Evolutionary conservation across 2,329 filamentous ascomycete species (phyloP).

Genomic region (Fusarium setosum): DNA sequence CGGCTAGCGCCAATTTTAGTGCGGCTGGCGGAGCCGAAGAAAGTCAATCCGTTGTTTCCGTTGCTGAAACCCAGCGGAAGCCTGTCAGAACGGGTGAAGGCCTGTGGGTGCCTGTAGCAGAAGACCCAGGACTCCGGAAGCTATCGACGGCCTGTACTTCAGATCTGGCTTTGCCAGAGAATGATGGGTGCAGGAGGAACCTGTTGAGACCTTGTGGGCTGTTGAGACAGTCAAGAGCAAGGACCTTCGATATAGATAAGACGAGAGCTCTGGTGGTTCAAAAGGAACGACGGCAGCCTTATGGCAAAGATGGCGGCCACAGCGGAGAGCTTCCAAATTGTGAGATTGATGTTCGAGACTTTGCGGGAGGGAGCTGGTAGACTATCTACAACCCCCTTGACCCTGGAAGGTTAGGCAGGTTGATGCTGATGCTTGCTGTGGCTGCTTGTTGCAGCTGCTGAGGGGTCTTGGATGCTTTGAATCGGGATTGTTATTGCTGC

Average conservation of each 20-base stretch:
- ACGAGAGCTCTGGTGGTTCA: not conserved
- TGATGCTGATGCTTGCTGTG: conserved; percentile 1
- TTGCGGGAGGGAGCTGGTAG: conserved; percentile 18
- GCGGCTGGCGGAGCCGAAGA: conserved; percentile 38
- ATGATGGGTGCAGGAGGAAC: not conserved
- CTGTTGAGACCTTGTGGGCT: not conserved
- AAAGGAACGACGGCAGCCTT: not conserved
- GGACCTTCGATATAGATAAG: not conserved
- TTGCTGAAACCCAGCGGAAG: conserved; percentile 1
- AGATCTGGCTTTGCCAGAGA: not conserved
- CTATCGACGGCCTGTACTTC: not conserved
- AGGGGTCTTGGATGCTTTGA: conserved; percentile 4
- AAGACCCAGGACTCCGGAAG: not conserved
- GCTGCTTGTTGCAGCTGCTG: conserved; percentile 10
- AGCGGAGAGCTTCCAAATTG: conserved; percentile 5
- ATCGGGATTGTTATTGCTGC: conserved; percentile 14
- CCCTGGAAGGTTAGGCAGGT: conserved; percentile 4
- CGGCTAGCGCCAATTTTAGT: conserved; percentile 42
- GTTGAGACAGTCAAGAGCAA: not conserved
- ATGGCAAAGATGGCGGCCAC: not conserved
- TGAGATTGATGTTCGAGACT: conserved; percentile 3
- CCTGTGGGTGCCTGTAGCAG: not conserved
- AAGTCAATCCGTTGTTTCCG: conserved; percentile 17
- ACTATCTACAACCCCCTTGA: conserved; percentile 19
- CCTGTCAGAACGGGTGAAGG: not conserved